Evolutionary conservation across 352 stramenopile species (phyloP).

Genomic region (Phytophthora pisi): DNA sequence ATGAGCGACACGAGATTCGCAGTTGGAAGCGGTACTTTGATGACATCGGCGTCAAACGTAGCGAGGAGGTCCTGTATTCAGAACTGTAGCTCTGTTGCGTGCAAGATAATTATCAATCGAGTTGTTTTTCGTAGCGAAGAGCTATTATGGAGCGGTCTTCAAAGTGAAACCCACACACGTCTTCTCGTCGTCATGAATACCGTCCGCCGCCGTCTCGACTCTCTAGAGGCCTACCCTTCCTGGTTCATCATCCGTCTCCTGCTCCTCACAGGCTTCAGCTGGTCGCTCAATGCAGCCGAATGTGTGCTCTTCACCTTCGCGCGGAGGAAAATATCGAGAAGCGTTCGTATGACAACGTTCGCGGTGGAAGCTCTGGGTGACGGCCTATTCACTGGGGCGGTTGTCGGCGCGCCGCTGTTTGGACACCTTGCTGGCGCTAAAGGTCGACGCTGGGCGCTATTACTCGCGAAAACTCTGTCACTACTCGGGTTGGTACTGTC

Average conservation of each 20-base stretch:
- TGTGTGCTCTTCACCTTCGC: slow-evolving; percentile 43
- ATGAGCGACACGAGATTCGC: slow-evolving; percentile 45
- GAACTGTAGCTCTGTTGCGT: slow-evolving; percentile 23
- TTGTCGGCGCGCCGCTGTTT: slow-evolving; percentile 36
- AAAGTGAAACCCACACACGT: neutral
- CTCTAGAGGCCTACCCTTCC: slow-evolving; percentile 2
- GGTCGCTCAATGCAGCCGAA: slow-evolving; percentile 38
- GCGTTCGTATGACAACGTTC: slow-evolving; percentile 28
- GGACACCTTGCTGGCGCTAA: slow-evolving; percentile 31
- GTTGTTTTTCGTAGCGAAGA: neutral
- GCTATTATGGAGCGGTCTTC: neutral
- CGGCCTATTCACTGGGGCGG: slow-evolving; percentile 19
- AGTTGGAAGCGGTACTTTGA: slow-evolving; percentile 53
- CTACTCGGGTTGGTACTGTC: slow-evolving; percentile 32
- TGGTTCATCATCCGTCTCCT: slow-evolving; percentile 40
- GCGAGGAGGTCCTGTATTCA: slow-evolving; percentile 38
- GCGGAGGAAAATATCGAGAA: slow-evolving; percentile 18
- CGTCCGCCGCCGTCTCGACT: slow-evolving; percentile 3
- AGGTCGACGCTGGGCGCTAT: slow-evolving; percentile 32
- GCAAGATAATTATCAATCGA: slow-evolving; percentile 26
- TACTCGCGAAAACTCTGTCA: slow-evolving; percentile 37
- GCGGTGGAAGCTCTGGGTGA: slow-evolving; percentile 21
- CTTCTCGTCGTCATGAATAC: slow-evolving; percentile 1
- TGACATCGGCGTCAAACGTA: slow-evolving; percentile 27
- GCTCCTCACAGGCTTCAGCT: slow-evolving; percentile 33